phyloP scores from a whole-genome alignment of 768 basidiomycete species.

The Bullera alba region DNA sequence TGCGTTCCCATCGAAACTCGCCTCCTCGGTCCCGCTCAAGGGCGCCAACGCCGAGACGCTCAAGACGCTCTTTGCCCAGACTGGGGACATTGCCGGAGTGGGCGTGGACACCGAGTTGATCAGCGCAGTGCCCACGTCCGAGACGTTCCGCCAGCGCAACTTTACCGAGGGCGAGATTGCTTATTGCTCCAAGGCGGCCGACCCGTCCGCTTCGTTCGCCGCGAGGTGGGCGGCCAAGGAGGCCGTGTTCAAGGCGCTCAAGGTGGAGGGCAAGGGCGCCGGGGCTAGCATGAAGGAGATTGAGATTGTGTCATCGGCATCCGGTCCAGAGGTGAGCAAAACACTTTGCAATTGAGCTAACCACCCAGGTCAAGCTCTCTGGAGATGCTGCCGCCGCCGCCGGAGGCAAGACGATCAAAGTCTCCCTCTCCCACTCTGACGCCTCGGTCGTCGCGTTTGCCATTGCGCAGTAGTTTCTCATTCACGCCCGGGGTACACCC shows the following conservation, averaged over 20 bases:
- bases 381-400: constrained; percentile 68
- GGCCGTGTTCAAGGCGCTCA: constrained; percentile 86
- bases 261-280: constrained; percentile 82
- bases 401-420: constrained; percentile 63
- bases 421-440: constrained; percentile 91
- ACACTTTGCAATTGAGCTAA: background rate
- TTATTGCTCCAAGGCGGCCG: constrained; percentile 82
- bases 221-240: constrained; percentile 98
- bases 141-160: constrained; percentile 80
- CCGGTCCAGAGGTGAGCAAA: constrained; percentile 66
- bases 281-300: constrained; percentile 95
- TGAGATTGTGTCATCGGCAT: constrained; percentile 69
- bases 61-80: constrained; percentile 52
- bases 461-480: constrained; percentile 43
- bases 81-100: constrained; percentile 61
- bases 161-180: constrained; percentile 81
- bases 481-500: no score
- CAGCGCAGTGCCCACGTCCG: constrained; percentile 82
- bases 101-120: constrained; percentile 74
- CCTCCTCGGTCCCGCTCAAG: constrained; percentile 53
- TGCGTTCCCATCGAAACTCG: constrained; percentile 63
- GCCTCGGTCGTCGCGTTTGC: constrained; percentile 52
- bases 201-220: constrained; percentile 81
- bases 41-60: constrained; percentile 63
- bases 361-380: constrained; percentile 29